Percentiles rank a stretch among this genome's conserved stretches.
These are phyloP conservation scores for Chionographis japonica DNA, from an alignment of 106 monocot species.

Conservation along the genomic window DNA sequence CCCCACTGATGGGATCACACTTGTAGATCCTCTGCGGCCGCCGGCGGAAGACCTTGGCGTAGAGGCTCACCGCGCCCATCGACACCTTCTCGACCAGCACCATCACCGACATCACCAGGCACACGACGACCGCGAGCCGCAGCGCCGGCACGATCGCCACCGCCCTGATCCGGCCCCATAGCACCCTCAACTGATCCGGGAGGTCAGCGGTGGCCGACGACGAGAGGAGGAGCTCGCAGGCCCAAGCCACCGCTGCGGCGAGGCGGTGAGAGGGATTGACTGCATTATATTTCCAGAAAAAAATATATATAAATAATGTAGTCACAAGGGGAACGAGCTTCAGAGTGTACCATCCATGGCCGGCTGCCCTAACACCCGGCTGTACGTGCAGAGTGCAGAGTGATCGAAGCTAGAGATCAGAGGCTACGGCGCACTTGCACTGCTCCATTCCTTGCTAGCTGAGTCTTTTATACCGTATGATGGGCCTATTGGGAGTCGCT, in stretches of 20 bases:
- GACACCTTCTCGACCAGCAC: constrained; percentile 22
- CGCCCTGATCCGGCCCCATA: constrained; percentile 7
- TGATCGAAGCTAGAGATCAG: no score
- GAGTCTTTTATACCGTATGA: no score
- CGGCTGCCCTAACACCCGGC: no score
- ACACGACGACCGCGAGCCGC: constrained; percentile 6
- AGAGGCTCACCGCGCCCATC: constrained; percentile 19
- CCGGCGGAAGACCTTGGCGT: constrained; percentile 25
- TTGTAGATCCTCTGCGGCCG: constrained; percentile 21
- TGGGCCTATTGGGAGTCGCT: no score
- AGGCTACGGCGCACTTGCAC: no score
- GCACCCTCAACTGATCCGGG: background rate
- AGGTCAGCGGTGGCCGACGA: background rate
- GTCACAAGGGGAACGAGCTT: no score
- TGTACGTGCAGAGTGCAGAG: no score
- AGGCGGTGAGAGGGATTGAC: background rate
- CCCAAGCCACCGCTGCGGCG: background rate
- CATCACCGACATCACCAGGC: constrained; percentile 32
- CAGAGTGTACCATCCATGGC: no score
- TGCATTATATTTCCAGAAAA: no score
- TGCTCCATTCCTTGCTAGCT: no score
- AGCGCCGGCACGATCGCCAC: constrained; percentile 6
- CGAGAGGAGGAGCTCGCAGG: background rate
- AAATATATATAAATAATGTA: no score
- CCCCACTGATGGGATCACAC: constrained; percentile 15